Evolutionary conservation across 805 yeast genomes (phyloP).

Genomic region (Nematodospora valgi): DNA sequence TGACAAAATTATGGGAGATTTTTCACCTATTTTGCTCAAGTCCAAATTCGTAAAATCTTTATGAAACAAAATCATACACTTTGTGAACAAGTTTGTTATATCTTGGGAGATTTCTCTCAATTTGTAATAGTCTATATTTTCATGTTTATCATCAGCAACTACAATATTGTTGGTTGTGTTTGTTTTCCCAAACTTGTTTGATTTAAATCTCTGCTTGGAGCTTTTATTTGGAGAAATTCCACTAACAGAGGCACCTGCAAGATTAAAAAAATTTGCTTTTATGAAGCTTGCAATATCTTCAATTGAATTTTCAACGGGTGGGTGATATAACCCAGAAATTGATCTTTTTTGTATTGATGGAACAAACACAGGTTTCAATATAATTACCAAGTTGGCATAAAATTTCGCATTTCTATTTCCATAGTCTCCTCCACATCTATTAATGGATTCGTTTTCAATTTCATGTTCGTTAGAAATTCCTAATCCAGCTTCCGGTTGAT

Average conservation of each 20-base stretch:
- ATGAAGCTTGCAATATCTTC: slow-evolving; percentile 27
- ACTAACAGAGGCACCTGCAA: neutral
- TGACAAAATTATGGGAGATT: neutral
- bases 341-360: slow-evolving; percentile 23
- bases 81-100: slow-evolving; percentile 21
- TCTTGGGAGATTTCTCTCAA: slow-evolving; percentile 29
- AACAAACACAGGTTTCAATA: slow-evolving; percentile 22
- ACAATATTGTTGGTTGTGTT: neutral
- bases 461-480: slow-evolving; percentile 14
- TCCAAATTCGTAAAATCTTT: slow-evolving; percentile 15
- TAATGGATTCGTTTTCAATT: slow-evolving; percentile 10
- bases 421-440: slow-evolving; percentile 9
- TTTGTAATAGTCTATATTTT: slow-evolving; percentile 21
- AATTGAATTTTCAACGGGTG: slow-evolving; percentile 22
- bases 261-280: slow-evolving; percentile 15
- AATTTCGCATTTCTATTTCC: slow-evolving; percentile 15
- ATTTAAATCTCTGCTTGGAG: neutral
- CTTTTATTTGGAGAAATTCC: neutral
- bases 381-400: slow-evolving; percentile 15
- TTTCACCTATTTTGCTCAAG: neutral
- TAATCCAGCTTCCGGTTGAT: slow-evolving; percentile 16
- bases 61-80: slow-evolving; percentile 19
- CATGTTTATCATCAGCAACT: no score
- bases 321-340: slow-evolving; percentile 18
- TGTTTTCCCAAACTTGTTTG: neutral